Evolutionary conservation across 257 asterid species (phyloP), one percentile per base, ranked within the genome.

Genomic region (Vinca minor): DNA sequence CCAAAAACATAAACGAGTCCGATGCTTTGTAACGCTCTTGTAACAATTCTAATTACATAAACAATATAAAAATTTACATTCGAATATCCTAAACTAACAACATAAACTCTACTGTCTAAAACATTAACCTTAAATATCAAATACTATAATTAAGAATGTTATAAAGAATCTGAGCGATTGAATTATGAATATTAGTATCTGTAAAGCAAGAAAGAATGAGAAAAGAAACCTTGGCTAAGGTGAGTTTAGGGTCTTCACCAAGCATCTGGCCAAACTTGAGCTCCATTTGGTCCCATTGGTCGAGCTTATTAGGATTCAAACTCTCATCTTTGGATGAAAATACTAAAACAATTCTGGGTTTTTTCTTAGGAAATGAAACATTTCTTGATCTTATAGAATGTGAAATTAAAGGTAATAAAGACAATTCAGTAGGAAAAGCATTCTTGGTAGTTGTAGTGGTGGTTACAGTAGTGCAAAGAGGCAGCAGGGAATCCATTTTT

Each of bases 201-300:
- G 44, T 17, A 14, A 39, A 58, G 11, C 32, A 41, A 14, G 49
- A 48, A 41, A 14, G 49, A 48, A 50, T 1, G 11, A 39, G 63
- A 41, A 34, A 64, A 59, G 47, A 65, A 63, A 92, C 98, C 98
- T 92, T 92, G 36, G 98, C 95, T 65, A 89, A 52, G 69, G 95
- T 89, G 55, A 87, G 38, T 81, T 89, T 87, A 60, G 98, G 96
- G 93, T 92, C 96, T 81, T 92, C 98, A 59, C 96, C 98, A 63
- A 92, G 67, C 87, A 92, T 80, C 79, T 84, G 73, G 35, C 98
- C 98, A 62, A 89, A 89, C 80, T 92, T 85, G 61, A 92, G 90
- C 79, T 92, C 98, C 98, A 92, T 85, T 59, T 71, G 77, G 48
- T 92, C 96, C 96, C 95, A 87, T 32, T 81, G 83, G 66, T 82